Evolutionary conservation across 495 filamentous ascomycete genomes (phyloP), one percentile per base, ranked within the genome.

Genomic region (Talaromyces ruber): DNA sequence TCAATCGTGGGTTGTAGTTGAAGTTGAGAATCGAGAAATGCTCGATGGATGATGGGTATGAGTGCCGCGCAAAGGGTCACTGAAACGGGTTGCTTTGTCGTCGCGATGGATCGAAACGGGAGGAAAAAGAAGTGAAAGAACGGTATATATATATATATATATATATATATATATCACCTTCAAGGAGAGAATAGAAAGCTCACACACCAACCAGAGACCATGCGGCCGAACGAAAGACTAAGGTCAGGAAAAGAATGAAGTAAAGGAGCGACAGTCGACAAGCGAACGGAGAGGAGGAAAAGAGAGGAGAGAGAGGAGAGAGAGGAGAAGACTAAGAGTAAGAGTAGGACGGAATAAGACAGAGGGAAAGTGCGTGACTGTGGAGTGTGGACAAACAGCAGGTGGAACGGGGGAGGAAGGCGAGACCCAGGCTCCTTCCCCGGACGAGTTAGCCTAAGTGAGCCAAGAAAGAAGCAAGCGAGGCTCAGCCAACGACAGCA

Each of bases 231-330:
- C 57, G 63, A 64, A 54, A 54, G 51, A 54, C 29, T 43, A 21
- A n/a, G 50, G 50, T 59, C n/a, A 64, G 34, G n/a, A 54, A 62
- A 30, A 18, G 21, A 54, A 51, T 6, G 24, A 21, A 64, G 25
- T 5, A 34, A 30, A 54, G 59, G 59, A 62, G 60, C 28, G 39
- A 61, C 50, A 56, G 54, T 61, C 43, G 59, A 65, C 63, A 32
- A 53, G 52, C 64, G 64, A 60, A 51, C 62, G 62, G 62, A 51
- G 52, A 56, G 60, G 62, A 57, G 1, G 60, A 67, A 58, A 64
- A 69, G 69, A 69, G 67, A 64, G 61, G 54, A 61, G 45, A 62
- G 47, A 64, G 37, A 45, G n/a, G 37, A 45, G 32, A 37, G 32
- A 39, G n/a, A 43, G 18, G 30, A 58, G 29, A 58, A 21, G 57